These are phyloP conservation scores for Cutaneotrichosporon mucoides DNA, from an alignment of 1,284 basidiomycete genomes.

Conservation along the genomic window DNA sequence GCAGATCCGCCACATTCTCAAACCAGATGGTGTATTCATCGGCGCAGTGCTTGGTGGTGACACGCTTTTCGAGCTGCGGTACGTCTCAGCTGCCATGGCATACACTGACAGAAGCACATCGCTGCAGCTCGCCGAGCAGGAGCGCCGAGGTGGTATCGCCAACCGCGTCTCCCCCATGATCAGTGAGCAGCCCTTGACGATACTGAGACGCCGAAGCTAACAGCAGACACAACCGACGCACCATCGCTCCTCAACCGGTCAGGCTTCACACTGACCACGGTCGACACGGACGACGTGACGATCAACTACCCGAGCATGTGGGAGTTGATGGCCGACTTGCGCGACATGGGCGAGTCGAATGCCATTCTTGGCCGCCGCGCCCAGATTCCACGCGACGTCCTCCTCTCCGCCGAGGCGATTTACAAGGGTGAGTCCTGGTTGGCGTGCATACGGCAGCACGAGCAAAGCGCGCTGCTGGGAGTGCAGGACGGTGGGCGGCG, in stretches of 20 bases:
- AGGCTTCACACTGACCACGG: conserved; percentile 88
- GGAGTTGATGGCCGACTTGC: conserved; percentile 89
- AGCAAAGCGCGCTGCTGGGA: no score
- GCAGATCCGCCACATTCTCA: conserved; percentile 79
- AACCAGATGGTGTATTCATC: conserved; percentile 91
- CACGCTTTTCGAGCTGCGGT: conserved; percentile 91
- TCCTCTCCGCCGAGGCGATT: conserved; percentile 85
- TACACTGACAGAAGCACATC: conserved; percentile 44
- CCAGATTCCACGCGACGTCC: conserved; percentile 72
- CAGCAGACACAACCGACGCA: conserved; percentile 76
- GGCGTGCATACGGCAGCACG: no score
- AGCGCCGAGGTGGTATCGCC: conserved; percentile 92
- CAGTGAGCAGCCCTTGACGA: conserved; percentile 58
- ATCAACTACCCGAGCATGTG: conserved; percentile 93
- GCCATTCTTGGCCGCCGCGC: conserved; percentile 74
- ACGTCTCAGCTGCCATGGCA: conserved; percentile 6
- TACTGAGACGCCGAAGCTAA: no score
- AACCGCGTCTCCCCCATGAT: conserved; percentile 97
- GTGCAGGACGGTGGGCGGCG: no score
- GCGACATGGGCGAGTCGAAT: conserved; percentile 95
- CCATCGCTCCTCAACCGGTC: conserved; percentile 88
- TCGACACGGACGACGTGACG: conserved; percentile 90
- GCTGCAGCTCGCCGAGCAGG: conserved; percentile 89
- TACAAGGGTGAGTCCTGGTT: conserved; percentile 70
- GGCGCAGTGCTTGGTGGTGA: conserved; percentile 97